Percentiles rank a stretch among this genome's conserved stretches.
phyloP scores from a whole-genome alignment of 2,329 filamentous ascomycete species.

The Claviceps fusiformis region DNA sequence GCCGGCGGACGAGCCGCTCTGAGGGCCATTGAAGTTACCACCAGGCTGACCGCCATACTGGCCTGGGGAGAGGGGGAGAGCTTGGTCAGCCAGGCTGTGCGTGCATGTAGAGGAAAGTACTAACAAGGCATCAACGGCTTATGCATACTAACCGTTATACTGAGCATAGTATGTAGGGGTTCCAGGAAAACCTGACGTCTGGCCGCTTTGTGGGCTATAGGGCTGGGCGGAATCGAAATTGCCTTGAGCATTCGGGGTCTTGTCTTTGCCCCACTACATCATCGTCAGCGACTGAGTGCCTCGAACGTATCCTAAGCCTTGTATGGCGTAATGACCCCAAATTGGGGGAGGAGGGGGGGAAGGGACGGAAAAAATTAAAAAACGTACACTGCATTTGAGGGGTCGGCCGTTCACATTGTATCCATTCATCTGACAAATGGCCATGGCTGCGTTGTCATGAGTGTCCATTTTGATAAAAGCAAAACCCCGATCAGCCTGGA shows the following conservation, averaged over 20 bases:
- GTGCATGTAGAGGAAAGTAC: neutral
- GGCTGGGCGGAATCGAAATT: slow-evolving; percentile 64
- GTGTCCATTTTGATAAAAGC: slow-evolving; percentile 99
- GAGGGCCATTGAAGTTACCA: slow-evolving; percentile 49
- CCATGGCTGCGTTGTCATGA: slow-evolving; percentile 96
- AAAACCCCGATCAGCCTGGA: slow-evolving; percentile 95
- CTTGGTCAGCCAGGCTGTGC: slow-evolving; percentile 4
- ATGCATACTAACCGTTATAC: slow-evolving; percentile 58
- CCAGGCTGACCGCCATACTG: slow-evolving; percentile 54
- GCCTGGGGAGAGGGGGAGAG: slow-evolving; percentile 17
- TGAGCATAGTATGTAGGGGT: slow-evolving; percentile 87
- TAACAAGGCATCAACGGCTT: too few species aligned
- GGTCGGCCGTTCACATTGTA: slow-evolving; percentile 97
- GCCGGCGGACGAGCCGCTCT: slow-evolving; percentile 46
- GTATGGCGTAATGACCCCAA: slow-evolving; percentile 3
- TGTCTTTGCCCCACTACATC: slow-evolving; percentile 92
- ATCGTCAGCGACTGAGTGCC: neutral
- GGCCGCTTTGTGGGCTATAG: slow-evolving; percentile 61
- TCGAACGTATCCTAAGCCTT: neutral
- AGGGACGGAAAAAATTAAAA: neutral
- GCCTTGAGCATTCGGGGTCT: slow-evolving; percentile 56
- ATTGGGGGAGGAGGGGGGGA: slow-evolving; percentile 13
- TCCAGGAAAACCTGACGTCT: slow-evolving; percentile 59
- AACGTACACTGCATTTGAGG: slow-evolving; percentile 93
- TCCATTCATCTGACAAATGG: slow-evolving; percentile 93